Conservation (phyloP, 192 early-diverging fungal species). For the Paraglomus occultum region DNA sequence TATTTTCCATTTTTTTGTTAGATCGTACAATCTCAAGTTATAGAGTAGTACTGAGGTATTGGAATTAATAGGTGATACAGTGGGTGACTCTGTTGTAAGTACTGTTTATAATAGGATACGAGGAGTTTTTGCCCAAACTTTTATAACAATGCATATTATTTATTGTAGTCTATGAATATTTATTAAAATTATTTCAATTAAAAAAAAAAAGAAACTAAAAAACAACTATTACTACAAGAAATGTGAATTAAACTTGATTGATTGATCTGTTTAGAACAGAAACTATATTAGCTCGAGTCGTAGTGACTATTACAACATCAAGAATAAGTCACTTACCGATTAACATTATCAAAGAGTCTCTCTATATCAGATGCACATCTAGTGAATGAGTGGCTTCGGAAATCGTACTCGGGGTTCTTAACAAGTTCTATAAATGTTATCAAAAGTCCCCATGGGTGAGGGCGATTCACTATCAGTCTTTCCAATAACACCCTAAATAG, state of each 20-base stretch:
- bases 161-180: too few relatives aligned
- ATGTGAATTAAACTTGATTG: constrained; percentile 33
- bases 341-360: constrained; percentile 72
- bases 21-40: too few relatives aligned
- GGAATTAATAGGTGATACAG: too few relatives aligned
- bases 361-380: constrained; percentile 80
- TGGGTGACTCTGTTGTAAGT: too few relatives aligned
- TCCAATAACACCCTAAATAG: constrained; percentile 81
- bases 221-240: too few relatives aligned
- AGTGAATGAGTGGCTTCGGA: constrained; percentile 60
- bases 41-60: too few relatives aligned
- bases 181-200: too few relatives aligned
- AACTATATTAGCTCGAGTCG: background rate
- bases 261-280: constrained; percentile 32
- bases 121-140: too few relatives aligned
- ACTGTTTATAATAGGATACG: too few relatives aligned
- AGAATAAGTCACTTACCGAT: constrained; percentile 32
- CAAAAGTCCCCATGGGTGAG: constrained; percentile 96
- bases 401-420: constrained; percentile 72
- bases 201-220: too few relatives aligned
- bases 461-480: constrained; percentile 92
- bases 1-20: too few relatives aligned
- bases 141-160: too few relatives aligned
- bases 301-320: background rate
- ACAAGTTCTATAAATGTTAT: constrained; percentile 98